Base-by-base conservation (phyloP, 768 basidiomycete genomes). In the Lentinula sp. region DNA sequence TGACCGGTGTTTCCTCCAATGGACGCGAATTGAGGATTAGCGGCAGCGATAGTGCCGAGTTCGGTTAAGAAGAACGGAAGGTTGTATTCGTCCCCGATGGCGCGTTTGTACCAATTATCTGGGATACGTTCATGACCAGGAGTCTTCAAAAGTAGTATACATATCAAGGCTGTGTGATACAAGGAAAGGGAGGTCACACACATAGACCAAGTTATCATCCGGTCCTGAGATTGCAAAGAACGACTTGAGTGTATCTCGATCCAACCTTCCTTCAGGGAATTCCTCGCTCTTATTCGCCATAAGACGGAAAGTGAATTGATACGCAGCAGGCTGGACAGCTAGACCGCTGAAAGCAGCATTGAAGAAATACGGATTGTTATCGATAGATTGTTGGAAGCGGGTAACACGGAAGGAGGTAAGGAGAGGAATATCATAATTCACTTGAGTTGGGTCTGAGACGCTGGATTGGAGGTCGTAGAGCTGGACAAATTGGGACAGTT, bases 61-160 rank as follows among this genome's bases (percentile, higher is more conserved):
- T 61, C 60, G 32, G 6, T 1, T 28, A 28, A 28, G 0, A 57
- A 4, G 16, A 42, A 33, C 20, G 23, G 12, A 41, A 53, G 12
- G 0, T 57, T 0, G 60, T 61, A 61, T 35, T 61, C 60, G 20
- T 57, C 52, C 10, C 52, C 52, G 6, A 35, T 32, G 32, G 53
- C 48, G 16, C 60, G 60, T 28, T 53, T 51, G n/a, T 61, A 57
- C 53, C 54, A 61, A 33, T 56, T 57, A 39, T 43, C 37, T 15
- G 60, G 60, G 20, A 61, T 61, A 35, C 60, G 60, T 39, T 61
- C 60, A 2, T 57, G 54, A 12, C 60, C 60, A 33, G 39, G 60
- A n/a, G 32, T 45, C 51, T 28, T 28, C 28, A 28, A 55, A 18
- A 7, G 18, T 15, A 36, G 32, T 36, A 13, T 8, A 39, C 6